These are phyloP conservation scores for Chamaecrista fasciculata DNA, from an alignment of 306 rosid genomes.

Conservation along the genomic window DNA sequence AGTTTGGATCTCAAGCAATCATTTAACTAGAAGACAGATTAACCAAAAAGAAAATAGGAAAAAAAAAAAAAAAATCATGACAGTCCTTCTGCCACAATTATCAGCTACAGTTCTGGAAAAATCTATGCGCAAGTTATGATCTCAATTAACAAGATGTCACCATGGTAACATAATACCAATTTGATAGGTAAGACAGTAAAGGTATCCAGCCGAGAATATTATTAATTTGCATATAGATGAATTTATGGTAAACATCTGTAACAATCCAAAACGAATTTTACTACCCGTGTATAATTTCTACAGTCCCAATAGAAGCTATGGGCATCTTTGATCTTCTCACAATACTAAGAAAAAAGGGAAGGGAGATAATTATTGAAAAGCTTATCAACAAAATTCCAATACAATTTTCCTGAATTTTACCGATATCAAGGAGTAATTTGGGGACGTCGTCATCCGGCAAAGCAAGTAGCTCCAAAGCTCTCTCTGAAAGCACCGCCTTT, in stretches of 20 bases:
- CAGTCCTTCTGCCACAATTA: not conserved
- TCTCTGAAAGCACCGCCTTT: slow-evolving; percentile 57
- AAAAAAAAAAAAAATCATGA: too few species aligned
- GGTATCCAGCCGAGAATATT: not conserved
- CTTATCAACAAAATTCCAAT: not conserved
- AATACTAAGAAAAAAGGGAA: not conserved
- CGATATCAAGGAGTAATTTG: slow-evolving; percentile 81
- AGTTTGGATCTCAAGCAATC: not conserved
- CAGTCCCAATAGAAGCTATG: not conserved
- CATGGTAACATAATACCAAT: not conserved
- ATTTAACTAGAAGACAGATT: not conserved
- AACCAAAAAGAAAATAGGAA: not conserved
- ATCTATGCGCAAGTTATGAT: not conserved
- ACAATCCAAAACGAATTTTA: not conserved
- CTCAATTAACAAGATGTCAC: not conserved
- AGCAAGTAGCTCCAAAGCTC: slow-evolving; percentile 85
- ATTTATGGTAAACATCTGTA: not conserved
- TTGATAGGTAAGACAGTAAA: not conserved
- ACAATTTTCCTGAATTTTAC: slow-evolving; percentile 31
- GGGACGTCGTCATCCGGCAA: slow-evolving; percentile 76
- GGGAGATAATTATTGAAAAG: not conserved
- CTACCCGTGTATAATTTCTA: not conserved
- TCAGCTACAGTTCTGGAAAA: not conserved
- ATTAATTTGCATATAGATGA: not conserved
- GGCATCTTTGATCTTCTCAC: not conserved